These are phyloP conservation scores for Pisolithus sp. DNA, from an alignment of 768 basidiomycete species.

Conservation along the genomic window DNA sequence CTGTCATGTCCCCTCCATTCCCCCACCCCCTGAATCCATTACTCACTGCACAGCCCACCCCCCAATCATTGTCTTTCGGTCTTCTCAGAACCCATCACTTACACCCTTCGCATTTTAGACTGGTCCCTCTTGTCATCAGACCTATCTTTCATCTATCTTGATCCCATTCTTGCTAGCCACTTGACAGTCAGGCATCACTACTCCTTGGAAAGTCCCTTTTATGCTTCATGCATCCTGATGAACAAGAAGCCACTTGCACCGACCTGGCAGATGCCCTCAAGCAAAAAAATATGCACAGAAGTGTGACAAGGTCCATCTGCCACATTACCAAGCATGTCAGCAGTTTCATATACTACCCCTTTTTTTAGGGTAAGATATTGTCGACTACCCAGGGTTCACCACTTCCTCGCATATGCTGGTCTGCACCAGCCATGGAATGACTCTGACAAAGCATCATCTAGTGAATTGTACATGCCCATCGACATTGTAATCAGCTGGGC, in stretches of 20 bases:
- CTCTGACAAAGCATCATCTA: conserved; percentile 63
- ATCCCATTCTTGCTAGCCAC: conserved; percentile 73
- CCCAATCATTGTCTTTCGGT: conserved; percentile 4
- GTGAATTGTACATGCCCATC: conserved; percentile 75
- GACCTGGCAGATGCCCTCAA: conserved; percentile 73
- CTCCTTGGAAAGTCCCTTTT: conserved; percentile 69
- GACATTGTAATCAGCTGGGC: conserved; percentile 90
- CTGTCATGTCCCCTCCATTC: conserved; percentile 1
- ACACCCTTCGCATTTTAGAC: conserved; percentile 38
- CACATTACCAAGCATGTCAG: neutral
- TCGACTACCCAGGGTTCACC: conserved; percentile 67
- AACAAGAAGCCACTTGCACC: conserved; percentile 63
- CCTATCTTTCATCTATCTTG: conserved; percentile 75
- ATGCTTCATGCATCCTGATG: conserved; percentile 79
- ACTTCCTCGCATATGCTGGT: conserved; percentile 63
- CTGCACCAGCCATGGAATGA: conserved; percentile 51
- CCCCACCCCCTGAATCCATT: neutral
- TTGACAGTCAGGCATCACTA: conserved; percentile 58
- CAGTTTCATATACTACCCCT: conserved; percentile 12
- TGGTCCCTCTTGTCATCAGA: conserved; percentile 77
- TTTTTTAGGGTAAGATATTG: conserved; percentile 66
- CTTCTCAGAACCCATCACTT: conserved; percentile 14
- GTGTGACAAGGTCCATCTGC: conserved; percentile 60
- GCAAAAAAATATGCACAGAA: conserved; percentile 72
- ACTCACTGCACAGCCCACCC: conserved; percentile 18